Base-by-base conservation (phyloP, 768 basidiomycete species). In the Paxillus rubicundulus region DNA sequence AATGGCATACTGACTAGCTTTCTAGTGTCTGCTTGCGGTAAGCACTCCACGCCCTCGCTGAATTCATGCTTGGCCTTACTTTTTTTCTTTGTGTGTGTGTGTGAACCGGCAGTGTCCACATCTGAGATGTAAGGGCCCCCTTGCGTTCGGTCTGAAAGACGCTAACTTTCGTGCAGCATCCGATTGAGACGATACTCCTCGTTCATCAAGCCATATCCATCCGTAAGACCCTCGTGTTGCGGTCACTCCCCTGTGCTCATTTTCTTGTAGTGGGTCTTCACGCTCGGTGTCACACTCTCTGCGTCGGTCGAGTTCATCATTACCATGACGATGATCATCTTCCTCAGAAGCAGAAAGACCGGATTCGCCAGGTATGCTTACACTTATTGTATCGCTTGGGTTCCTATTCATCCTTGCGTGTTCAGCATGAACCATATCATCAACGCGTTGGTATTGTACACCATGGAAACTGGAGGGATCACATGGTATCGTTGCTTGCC, bases 401-500 rank as follows among this genome's bases (percentile, higher is more conserved):
- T 10, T 9, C 12, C 10, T 37, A 17, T 41, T 54, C 28, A 57
- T 20, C 8, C 13, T 48, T 0, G 1, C 13, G 30, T 6, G 2
- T 12, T 13, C 46, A 81, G 79, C 53, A 66, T 82, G 65, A 77
- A 78, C 47, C 71, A 74, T 30, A 59, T 82, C 33, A 70, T 82
- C 41, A 80, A 82, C 52, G 64, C 68, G 0, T 58, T 82, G 55
- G 77, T 82, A 46, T 54, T 79, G 2, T 82, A 82, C 51, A 75
- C 79, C 0, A 69, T 82, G 30, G 81, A 82, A 57, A 80, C 75
- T 14, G 81, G 81, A 37, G 62, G 74, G 3, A 40, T 82, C 17
- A 82, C 81, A 21, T 74, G 73, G 75, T 74, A 50, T 4, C 56
- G 6, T 50, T 27, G 7, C 13, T 20, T 20, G 1, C 1, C 32